Conservation (phyloP, 2,329 filamentous ascomycete genomes). For the Volutella citrinella region DNA sequence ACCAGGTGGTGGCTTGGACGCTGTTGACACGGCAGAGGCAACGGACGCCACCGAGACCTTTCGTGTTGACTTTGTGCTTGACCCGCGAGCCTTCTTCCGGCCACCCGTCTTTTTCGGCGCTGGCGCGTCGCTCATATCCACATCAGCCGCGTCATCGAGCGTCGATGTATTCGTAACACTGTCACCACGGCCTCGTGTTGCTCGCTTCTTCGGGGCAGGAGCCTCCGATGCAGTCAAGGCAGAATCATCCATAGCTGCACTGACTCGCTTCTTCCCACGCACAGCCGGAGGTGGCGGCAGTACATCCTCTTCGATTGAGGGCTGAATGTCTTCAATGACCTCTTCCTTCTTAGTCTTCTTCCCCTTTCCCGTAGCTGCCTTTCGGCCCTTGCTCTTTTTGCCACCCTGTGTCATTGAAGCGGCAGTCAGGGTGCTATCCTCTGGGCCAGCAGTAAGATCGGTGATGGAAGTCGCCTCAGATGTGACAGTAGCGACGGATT, state of each 20-base stretch:
- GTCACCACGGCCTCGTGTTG: slow-evolving; percentile 47
- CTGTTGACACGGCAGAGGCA: slow-evolving; percentile 42
- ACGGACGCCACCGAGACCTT: slow-evolving; percentile 49
- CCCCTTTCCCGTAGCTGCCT: slow-evolving; percentile 46
- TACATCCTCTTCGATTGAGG: slow-evolving; percentile 17
- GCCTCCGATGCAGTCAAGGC: slow-evolving; percentile 40
- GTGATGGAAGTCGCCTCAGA: slow-evolving; percentile 49
- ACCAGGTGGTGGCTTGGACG: slow-evolving; percentile 21
- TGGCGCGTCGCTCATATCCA: slow-evolving; percentile 39
- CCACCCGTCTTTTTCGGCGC: slow-evolving; percentile 24
- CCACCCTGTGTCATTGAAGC: slow-evolving; percentile 56
- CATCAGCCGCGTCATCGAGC: slow-evolving; percentile 34
- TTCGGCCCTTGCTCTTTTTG: slow-evolving; percentile 58
- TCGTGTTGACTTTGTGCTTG: slow-evolving; percentile 35
- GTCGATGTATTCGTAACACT: slow-evolving; percentile 44
- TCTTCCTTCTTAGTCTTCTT: slow-evolving; percentile 51
- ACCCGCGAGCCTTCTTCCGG: slow-evolving; percentile 41
- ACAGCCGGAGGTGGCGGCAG: slow-evolving; percentile 33
- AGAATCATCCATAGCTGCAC: slow-evolving; percentile 55
- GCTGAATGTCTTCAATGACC: slow-evolving; percentile 40
- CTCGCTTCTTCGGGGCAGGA: slow-evolving; percentile 58
- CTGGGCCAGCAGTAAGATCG: slow-evolving; percentile 47
- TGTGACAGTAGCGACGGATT: slow-evolving; percentile 50
- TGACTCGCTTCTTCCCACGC: slow-evolving; percentile 61
- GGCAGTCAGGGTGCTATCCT: slow-evolving; percentile 60